Percentiles rank a stretch among this genome's conserved stretches.
Conservation (phyloP, 129 eudicot species). For the Helianthus tuberosus region DNA sequence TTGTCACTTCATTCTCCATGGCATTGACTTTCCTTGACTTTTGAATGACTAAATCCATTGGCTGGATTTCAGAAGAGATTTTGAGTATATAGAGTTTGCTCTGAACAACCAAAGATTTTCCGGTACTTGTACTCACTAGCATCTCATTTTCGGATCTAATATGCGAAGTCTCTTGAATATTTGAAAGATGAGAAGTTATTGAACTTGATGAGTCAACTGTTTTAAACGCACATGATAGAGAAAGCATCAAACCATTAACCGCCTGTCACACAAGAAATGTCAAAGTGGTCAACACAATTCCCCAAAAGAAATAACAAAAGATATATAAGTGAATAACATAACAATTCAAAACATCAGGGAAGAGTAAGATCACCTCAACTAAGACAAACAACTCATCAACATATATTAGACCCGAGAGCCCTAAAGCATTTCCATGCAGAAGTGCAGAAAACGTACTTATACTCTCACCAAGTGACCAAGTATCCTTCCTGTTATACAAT, state of each 20-base stretch:
- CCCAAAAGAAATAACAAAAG: too few species aligned
- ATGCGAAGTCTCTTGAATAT: conserved; percentile 32
- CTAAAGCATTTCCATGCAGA: conserved; percentile 50
- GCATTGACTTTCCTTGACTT: conserved; percentile 49
- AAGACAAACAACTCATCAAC: conserved; percentile 67
- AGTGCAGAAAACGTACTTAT: conserved; percentile 50
- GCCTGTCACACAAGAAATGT: conserved; percentile 44
- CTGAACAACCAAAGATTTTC: conserved; percentile 25
- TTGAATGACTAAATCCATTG: conserved; percentile 59
- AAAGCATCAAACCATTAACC: conserved; percentile 40
- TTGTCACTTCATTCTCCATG: conserved; percentile 31
- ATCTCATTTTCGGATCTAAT: conserved; percentile 41
- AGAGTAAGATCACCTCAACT: conserved; percentile 52
- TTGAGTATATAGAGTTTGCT: conserved; percentile 35
- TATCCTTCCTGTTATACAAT: conserved; percentile 67
- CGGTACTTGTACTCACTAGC: conserved; percentile 24
- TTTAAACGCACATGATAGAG: conserved; percentile 33
- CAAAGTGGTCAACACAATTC: conserved; percentile 23
- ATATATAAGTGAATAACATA: conserved; percentile 4
- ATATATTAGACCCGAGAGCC: conserved; percentile 52
- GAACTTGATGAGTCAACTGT: conserved; percentile 29
- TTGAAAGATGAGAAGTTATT: conserved; percentile 27
- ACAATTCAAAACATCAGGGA: conserved; percentile 17
- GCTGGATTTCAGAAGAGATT: conserved; percentile 52
- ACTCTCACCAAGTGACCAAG: conserved; percentile 66